Conservation (phyloP, 805 yeast species). For the Starmerella ratchasimensis region DNA sequence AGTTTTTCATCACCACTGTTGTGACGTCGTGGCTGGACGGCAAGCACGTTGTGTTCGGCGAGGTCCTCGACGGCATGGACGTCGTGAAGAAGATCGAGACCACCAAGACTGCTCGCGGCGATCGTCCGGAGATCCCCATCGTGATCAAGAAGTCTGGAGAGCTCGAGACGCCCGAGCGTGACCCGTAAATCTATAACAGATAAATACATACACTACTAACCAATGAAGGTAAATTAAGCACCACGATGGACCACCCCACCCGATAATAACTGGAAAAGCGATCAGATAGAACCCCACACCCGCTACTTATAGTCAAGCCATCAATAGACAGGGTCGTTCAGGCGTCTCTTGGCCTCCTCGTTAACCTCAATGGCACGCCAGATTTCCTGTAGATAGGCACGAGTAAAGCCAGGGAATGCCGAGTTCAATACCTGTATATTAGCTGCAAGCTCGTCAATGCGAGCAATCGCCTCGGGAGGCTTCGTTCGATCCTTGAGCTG, state of each 20-base stretch:
- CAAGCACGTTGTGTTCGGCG: conserved; percentile 91
- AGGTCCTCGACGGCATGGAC: conserved; percentile 73
- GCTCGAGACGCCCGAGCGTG: conserved; percentile 22
- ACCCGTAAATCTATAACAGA: conserved; percentile 5
- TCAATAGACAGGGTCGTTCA: too few species aligned
- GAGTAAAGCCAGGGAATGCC: conserved; percentile 48
- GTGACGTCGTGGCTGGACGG: conserved; percentile 86
- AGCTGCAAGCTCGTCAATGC: conserved; percentile 34
- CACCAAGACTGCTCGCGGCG: conserved; percentile 55
- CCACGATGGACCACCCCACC: background rate
- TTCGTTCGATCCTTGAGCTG: conserved; percentile 1
- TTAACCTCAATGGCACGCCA: conserved; percentile 1
- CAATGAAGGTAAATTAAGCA: background rate
- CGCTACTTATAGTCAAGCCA: too few species aligned
- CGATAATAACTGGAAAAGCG: background rate
- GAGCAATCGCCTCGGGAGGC: conserved; percentile 5
- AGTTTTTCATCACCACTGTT: conserved; percentile 88
- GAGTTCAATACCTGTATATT: conserved; percentile 35
- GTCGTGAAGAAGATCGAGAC: conserved; percentile 61
- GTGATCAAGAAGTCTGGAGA: conserved; percentile 62
- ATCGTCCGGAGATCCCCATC: conserved; percentile 56
- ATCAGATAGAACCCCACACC: background rate
- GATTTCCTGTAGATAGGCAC: conserved; percentile 57
- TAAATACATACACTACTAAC: background rate
- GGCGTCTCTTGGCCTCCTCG: background rate